Evolutionary conservation across 108 stramenopile genomes (phyloP), one percentile per base, ranked within the genome.

Genomic region (Phaeodactylum tricornutum): DNA sequence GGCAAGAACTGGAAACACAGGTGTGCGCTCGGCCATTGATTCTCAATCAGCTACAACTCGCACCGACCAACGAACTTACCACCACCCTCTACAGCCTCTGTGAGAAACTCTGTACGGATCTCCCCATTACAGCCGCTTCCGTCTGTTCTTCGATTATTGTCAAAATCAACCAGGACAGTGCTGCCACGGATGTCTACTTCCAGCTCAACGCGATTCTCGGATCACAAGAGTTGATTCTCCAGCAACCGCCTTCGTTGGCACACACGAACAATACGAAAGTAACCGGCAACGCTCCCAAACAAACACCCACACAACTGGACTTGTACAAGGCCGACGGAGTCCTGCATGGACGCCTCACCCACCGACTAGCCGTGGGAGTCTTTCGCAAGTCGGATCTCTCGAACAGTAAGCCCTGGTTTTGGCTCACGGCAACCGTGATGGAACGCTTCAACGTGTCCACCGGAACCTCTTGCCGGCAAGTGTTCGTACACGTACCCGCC

Each of bases 371-470:
- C 19, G 71, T 76, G 41, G 86, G 86, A 33, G 33, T 87, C 36
- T 77, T 63, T 17, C 74, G 79, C 6, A 68, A 67, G 41, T 24
- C 57, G 1, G 81, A 87, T 47, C 62, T 79, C 39, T 56, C 62
- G 35, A 50, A 26, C 37, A 68, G 66, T 17, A 47, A 59, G 15
- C 79, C 79, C 4, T 87, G 86, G 86, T 59, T 83, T 29, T 54
- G 38, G 28, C 32, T 87, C 6, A 41, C 80, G 42, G 73, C 58
- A 0, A 56, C 58, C 23, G 68, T 83, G 0, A 66, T 66, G 19
- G 86, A 87, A 44, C 76, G 86, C 7, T 60, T 73, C 16, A 87
- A 87, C 45, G 59, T 87, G 50, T 74, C 75, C 2, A 71, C 49
- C 30, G 71, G 72, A 27, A 48, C 55, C 36, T 55, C 43, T 32